Percentiles rank a stretch among this genome's conserved stretches.
Evolutionary conservation across 1,284 basidiomycete species (phyloP).

Genomic region (Apiotrichum montevideense): DNA sequence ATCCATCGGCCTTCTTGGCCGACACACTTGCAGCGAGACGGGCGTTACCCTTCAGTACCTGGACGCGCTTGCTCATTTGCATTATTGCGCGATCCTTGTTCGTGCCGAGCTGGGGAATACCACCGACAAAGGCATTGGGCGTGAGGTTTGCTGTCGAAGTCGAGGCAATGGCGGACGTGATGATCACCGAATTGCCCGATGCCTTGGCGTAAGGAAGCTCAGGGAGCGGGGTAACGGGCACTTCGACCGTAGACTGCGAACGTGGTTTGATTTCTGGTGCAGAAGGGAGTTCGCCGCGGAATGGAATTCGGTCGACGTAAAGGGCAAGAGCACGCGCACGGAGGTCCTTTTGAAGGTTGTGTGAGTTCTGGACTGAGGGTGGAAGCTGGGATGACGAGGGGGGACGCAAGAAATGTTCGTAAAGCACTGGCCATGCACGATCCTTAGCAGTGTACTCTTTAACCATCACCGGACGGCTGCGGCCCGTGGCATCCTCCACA

Average conservation of each 20-base stretch:
- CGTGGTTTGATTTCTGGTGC: slow-evolving; percentile 21
- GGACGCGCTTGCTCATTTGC: slow-evolving; percentile 46
- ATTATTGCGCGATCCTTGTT: slow-evolving; percentile 40
- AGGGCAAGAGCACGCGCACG: slow-evolving; percentile 37
- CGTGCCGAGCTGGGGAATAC: slow-evolving; percentile 24
- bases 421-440: slow-evolving; percentile 53
- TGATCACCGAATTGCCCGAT: slow-evolving; percentile 87
- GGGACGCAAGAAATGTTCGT: slow-evolving; percentile 43
- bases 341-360: slow-evolving; percentile 22
- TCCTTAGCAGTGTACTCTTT: slow-evolving; percentile 51
- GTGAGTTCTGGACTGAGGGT: slow-evolving; percentile 4
- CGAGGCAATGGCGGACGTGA: slow-evolving; percentile 83
- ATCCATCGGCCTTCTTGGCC: background rate
- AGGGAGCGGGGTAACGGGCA: slow-evolving; percentile 28
- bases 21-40: slow-evolving; percentile 21
- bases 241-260: slow-evolving; percentile 25
- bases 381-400: slow-evolving; percentile 28
- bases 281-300: slow-evolving; percentile 32
- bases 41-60: slow-evolving; percentile 45
- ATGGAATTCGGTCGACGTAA: slow-evolving; percentile 36
- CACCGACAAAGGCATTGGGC: slow-evolving; percentile 24
- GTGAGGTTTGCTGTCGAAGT: slow-evolving; percentile 56
- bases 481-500: slow-evolving; percentile 80
- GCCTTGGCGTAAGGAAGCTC: slow-evolving; percentile 60
- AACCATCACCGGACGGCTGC: slow-evolving; percentile 55